These are phyloP conservation scores for Abrus precatorius DNA, from an alignment of 306 rosid genomes.

Conservation along the genomic window DNA sequence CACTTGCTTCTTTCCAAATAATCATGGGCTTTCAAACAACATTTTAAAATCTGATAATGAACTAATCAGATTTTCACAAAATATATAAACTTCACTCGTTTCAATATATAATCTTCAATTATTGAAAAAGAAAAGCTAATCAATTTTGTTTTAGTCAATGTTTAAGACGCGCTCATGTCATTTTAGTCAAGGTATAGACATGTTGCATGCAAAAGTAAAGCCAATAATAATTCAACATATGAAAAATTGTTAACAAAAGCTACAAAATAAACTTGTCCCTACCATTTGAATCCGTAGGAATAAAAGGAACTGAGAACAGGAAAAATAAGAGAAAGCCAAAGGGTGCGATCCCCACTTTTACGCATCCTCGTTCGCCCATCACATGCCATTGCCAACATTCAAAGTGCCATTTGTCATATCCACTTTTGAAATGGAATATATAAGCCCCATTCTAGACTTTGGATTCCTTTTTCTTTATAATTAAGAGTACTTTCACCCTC, in stretches of 20 bases:
- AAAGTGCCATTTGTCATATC: conserved; percentile 38
- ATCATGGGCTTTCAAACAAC: conserved; percentile 9
- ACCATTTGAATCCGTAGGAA: conserved; percentile 21
- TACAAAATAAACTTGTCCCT: conserved; percentile 33
- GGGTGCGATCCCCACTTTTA: conserved; percentile 39
- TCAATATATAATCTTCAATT: neutral
- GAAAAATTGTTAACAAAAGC: neutral
- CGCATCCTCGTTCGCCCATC: conserved; percentile 17
- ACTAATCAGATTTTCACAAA: neutral
- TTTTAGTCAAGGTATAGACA: neutral
- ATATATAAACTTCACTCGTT: neutral
- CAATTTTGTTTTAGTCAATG: neutral
- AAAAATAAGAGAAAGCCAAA: neutral
- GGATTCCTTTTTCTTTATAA: conserved; percentile 9
- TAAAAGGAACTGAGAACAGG: conserved; percentile 13
- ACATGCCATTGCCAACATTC: conserved; percentile 36
- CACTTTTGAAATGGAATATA: conserved; percentile 27
- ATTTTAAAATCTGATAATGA: conserved; percentile 9
- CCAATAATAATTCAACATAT: neutral
- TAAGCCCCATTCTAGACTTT: conserved; percentile 4
- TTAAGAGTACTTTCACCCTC: neutral
- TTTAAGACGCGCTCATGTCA: neutral
- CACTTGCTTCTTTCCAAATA: conserved; percentile 5
- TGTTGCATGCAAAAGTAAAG: neutral
- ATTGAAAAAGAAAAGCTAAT: neutral